Conservation (phyloP, 2,329 filamentous ascomycete species). For the Scedosporium apiospermum region DNA sequence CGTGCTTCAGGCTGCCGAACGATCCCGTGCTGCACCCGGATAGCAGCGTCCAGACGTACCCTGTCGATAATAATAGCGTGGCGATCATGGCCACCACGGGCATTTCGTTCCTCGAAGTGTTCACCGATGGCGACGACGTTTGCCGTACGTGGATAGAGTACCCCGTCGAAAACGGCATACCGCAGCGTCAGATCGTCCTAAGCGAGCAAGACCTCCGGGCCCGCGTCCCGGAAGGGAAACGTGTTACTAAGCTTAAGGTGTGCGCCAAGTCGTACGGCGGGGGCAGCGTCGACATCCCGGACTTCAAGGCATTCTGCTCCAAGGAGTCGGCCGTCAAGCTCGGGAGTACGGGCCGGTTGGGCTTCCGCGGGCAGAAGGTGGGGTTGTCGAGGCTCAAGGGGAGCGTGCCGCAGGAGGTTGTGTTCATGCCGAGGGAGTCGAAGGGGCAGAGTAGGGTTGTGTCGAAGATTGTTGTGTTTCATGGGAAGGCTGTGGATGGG, state of each 20-base stretch:
- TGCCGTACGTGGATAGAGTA: slow-evolving; percentile 81
- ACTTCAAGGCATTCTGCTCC: slow-evolving; percentile 60
- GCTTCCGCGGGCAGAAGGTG: slow-evolving; percentile 60
- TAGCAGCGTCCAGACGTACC: slow-evolving; percentile 76
- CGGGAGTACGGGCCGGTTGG: slow-evolving; percentile 51
- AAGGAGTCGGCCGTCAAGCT: slow-evolving; percentile 68
- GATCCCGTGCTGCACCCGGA: slow-evolving; percentile 59
- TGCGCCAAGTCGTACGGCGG: slow-evolving; percentile 69
- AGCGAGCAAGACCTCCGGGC: slow-evolving; percentile 66
- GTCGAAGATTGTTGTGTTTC: slow-evolving; percentile 65
- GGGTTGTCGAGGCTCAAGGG: slow-evolving; percentile 65
- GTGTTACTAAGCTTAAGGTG: slow-evolving; percentile 60
- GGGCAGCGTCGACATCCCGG: slow-evolving; percentile 65
- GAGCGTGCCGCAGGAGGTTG: slow-evolving; percentile 58
- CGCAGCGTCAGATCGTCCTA: slow-evolving; percentile 64
- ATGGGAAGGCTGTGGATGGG: slow-evolving; percentile 69
- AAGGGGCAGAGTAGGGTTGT: slow-evolving; percentile 53
- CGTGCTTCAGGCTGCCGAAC: slow-evolving; percentile 75
- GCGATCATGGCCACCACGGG: slow-evolving; percentile 72
- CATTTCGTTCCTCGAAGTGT: slow-evolving; percentile 78
- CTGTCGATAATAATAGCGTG: slow-evolving; percentile 67
- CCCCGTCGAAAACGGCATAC: slow-evolving; percentile 47
- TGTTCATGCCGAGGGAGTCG: slow-evolving; percentile 48
- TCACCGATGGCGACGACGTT: slow-evolving; percentile 66
- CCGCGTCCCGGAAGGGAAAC: slow-evolving; percentile 61